Evolutionary conservation across 768 basidiomycete genomes (phyloP).

Genomic region (Punctularia strigosozonata): DNA sequence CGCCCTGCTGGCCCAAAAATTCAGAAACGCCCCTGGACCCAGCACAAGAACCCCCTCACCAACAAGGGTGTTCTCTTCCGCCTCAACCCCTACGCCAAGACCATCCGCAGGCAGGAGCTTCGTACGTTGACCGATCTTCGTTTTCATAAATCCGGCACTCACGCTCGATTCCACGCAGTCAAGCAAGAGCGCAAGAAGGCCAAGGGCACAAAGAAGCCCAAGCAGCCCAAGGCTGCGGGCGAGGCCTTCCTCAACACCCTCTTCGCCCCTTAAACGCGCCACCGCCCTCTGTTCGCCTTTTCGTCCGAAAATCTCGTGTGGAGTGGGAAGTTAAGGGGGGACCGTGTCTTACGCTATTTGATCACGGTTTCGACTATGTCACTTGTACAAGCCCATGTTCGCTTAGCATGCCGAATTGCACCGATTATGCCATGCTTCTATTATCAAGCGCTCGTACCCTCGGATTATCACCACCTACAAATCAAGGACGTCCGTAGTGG

Average conservation of each 20-base stretch:
- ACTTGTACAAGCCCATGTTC: no score
- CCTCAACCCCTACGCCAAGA: conserved; percentile 98
- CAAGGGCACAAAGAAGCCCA: conserved; percentile 51
- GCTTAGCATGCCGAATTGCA: no score
- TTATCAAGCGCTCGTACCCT: no score
- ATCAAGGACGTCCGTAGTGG: no score
- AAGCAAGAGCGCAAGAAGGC: conserved; percentile 64
- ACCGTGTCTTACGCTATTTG: no score
- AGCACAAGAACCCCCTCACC: conserved; percentile 97
- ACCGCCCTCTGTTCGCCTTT: background rate
- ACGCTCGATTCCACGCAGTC: conserved; percentile 30
- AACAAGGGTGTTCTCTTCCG: conserved; percentile 95
- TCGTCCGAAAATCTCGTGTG: no score
- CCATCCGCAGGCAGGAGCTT: conserved; percentile 78
- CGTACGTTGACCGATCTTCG: conserved; percentile 35
- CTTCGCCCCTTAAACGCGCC: conserved; percentile 59
- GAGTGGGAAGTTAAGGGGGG: no score
- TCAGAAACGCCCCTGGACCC: conserved; percentile 93
- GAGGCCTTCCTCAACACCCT: conserved; percentile 78
- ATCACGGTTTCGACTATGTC: no score
- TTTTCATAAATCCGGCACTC: conserved; percentile 1
- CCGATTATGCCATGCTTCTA: no score
- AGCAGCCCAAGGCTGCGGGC: conserved; percentile 51
- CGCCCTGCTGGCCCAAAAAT: conserved; percentile 78
- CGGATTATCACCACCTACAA: no score